phyloP scores from a whole-genome alignment of 257 asterid genomes.

The Agastache rugosa region DNA sequence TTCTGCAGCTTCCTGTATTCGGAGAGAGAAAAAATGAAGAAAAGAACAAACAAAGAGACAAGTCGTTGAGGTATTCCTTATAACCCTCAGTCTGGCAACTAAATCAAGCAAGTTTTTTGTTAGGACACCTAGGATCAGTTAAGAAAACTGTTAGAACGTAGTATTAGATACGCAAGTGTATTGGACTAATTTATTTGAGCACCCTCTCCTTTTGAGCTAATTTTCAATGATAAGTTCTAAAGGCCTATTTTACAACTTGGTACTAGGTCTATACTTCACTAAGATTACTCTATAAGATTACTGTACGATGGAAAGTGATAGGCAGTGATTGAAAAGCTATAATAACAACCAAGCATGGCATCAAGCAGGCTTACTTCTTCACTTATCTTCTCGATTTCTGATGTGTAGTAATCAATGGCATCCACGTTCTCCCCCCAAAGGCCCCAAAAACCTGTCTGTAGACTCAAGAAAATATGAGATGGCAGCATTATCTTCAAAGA shows the following conservation, averaged over 20 bases:
- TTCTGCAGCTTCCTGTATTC: slow-evolving; percentile 75
- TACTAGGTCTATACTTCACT: not conserved
- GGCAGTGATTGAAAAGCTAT: not conserved
- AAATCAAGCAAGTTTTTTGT: not conserved
- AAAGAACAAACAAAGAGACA: not conserved
- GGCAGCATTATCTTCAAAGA: not conserved
- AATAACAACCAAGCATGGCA: slow-evolving; percentile 1
- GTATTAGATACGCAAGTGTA: not conserved
- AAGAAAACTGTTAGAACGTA: not conserved
- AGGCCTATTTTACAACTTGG: not conserved
- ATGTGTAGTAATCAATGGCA: slow-evolving; percentile 80
- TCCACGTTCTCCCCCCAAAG: slow-evolving; percentile 82
- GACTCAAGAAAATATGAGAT: slow-evolving; percentile 41
- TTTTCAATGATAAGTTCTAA: too few species aligned
- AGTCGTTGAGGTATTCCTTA: not conserved
- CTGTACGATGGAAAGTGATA: not conserved
- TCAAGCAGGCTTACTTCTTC: slow-evolving; percentile 63
- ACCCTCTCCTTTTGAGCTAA: too few species aligned
- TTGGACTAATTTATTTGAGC: too few species aligned
- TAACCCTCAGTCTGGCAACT: not conserved
- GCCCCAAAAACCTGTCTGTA: slow-evolving; percentile 96
- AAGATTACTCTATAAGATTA: not conserved
- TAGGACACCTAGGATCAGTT: not conserved
- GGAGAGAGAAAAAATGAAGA: not conserved
- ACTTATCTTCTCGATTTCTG: slow-evolving; percentile 63